These are phyloP conservation scores for Vaccinium darrowii DNA, from an alignment of 148 eudicot species.

Conservation along the genomic window DNA sequence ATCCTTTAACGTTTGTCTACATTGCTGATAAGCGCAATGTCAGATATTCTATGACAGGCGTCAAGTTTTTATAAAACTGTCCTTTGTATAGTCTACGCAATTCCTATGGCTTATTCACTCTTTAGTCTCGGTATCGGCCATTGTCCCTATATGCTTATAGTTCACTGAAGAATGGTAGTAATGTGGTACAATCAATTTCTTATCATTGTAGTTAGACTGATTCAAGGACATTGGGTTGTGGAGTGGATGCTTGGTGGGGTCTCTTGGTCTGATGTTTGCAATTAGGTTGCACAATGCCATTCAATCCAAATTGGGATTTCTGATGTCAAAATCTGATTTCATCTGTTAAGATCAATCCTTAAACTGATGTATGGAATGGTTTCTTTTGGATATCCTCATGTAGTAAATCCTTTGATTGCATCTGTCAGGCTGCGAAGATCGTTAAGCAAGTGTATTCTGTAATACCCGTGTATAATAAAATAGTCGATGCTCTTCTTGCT, in stretches of 20 bases:
- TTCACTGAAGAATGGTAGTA: neutral
- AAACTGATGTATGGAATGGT: neutral
- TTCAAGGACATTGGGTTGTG: neutral
- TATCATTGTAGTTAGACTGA: neutral
- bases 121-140: neutral
- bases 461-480: slow-evolving; percentile 81
- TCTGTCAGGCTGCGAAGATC: slow-evolving; percentile 73
- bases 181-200: neutral
- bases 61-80: neutral
- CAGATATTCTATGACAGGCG: neutral
- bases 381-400: slow-evolving; percentile 13
- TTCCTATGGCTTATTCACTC: neutral
- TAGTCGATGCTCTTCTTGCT: slow-evolving; percentile 70
- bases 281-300: neutral
- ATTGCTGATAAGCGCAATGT: neutral
- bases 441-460: slow-evolving; percentile 94
- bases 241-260: neutral
- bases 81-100: neutral
- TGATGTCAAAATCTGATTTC: neutral
- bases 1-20: neutral
- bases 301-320: neutral
- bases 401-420: slow-evolving; percentile 12
- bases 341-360: neutral
- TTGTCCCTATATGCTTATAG: neutral
- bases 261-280: neutral